Conservation (phyloP, 805 yeast genomes). For the Myxozyma kluyveri region DNA sequence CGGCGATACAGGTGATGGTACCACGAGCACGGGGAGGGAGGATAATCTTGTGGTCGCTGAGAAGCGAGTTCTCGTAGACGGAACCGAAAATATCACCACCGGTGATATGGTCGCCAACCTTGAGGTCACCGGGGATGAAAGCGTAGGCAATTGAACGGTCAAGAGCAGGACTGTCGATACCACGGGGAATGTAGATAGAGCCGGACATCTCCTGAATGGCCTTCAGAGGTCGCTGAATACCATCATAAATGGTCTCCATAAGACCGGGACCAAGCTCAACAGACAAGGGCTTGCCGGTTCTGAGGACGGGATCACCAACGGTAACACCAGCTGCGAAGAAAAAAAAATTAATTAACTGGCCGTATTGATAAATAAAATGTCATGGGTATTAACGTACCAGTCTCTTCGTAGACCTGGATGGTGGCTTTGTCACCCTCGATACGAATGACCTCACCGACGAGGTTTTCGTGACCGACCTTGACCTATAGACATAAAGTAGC, state of each 20-base stretch:
- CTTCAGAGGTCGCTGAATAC: conserved; percentile 97
- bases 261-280: conserved; percentile 99
- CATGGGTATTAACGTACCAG: conserved; percentile 40
- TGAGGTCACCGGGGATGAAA: conserved; percentile 72
- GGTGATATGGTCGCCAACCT: conserved; percentile 94
- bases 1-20: conserved; percentile 85
- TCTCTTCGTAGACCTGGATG: conserved; percentile 98
- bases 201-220: conserved; percentile 84
- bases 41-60: conserved; percentile 88
- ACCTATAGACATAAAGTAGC: conserved; percentile 36
- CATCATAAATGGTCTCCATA: conserved; percentile 98
- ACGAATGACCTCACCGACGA: conserved; percentile 98
- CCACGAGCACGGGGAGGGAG: conserved; percentile 99
- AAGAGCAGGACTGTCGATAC: conserved; percentile 95
- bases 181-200: conserved; percentile 97
- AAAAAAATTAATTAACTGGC: neutral
- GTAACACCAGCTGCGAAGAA: conserved; percentile 81
- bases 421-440: conserved; percentile 96
- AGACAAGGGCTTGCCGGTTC: conserved; percentile 98
- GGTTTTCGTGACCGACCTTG: conserved; percentile 92
- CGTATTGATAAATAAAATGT: neutral
- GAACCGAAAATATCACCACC: conserved; percentile 98
- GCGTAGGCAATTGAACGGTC: conserved; percentile 78
- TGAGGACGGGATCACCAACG: conserved; percentile 96
- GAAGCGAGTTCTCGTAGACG: conserved; percentile 87